Conservation (phyloP, 768 basidiomycete genomes). For the Termitomyces sp. region DNA sequence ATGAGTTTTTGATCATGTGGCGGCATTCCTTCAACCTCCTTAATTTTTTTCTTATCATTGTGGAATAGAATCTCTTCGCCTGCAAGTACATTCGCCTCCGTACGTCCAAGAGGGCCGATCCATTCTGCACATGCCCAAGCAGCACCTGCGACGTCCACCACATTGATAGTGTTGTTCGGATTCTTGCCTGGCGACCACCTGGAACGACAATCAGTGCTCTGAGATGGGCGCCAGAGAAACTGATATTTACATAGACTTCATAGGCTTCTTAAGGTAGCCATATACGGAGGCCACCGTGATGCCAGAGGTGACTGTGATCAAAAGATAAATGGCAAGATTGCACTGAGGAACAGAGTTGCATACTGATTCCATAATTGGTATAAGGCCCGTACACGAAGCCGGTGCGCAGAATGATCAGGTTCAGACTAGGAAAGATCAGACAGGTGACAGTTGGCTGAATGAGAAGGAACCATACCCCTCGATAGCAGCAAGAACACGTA, state of each 20-base stretch:
- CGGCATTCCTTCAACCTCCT: conserved; percentile 57
- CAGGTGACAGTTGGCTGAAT: conserved; percentile 4
- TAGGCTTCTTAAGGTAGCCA: conserved; percentile 75
- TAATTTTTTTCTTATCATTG: conserved; percentile 66
- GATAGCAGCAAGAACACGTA: conserved; percentile 69
- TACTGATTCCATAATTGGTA: conserved; percentile 63
- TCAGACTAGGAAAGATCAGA: conserved; percentile 44
- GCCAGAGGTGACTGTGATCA: conserved; percentile 51
- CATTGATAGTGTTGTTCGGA: conserved; percentile 69
- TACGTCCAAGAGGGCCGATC: conserved; percentile 61
- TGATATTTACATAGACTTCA: conserved; percentile 69
- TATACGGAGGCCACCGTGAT: conserved; percentile 78
- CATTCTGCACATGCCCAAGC: conserved; percentile 73
- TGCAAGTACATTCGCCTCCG: conserved; percentile 56
- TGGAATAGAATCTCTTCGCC: conserved; percentile 63
- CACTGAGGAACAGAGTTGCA: conserved; percentile 16
- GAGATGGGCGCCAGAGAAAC: not conserved
- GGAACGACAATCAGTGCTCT: conserved; percentile 11
- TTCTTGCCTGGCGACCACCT: conserved; percentile 82
- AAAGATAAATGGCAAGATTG: conserved; percentile 8
- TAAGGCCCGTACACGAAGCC: conserved; percentile 82
- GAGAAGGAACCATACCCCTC: conserved; percentile 43
- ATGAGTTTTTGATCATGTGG: conserved; percentile 49
- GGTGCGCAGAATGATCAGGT: conserved; percentile 71
- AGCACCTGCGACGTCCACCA: conserved; percentile 74